phyloP scores from a whole-genome alignment of 129 eudicot genomes.

The Flaveria ramosissima region DNA sequence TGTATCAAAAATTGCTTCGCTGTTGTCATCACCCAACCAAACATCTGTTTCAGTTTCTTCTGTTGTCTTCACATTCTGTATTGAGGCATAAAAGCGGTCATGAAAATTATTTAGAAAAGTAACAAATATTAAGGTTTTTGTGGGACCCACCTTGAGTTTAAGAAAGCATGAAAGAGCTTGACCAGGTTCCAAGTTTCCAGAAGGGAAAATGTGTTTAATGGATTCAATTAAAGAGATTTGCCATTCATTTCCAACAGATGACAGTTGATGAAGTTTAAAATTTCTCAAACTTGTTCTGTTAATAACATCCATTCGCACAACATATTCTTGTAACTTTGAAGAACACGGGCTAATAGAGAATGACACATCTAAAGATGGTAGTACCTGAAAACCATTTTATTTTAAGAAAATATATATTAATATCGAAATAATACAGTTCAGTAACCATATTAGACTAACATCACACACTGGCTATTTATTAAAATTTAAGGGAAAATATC shows the following conservation, averaged over 20 bases:
- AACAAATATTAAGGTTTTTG: neutral
- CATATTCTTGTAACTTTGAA: constrained; percentile 67
- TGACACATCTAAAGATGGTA: constrained; percentile 85
- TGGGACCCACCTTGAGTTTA: constrained; percentile 69
- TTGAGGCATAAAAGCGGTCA: constrained; percentile 17
- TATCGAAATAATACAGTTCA: neutral
- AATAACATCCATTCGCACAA: constrained; percentile 77
- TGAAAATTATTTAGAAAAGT: neutral
- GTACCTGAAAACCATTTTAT: constrained; percentile 49
- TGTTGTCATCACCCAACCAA: constrained; percentile 46
- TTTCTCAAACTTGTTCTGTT: constrained; percentile 69
- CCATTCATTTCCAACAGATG: constrained; percentile 81
- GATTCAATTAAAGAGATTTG: constrained; percentile 74
- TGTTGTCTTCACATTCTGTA: constrained; percentile 52
- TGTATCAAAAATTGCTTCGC: constrained; percentile 53
- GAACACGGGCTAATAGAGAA: constrained; percentile 73
- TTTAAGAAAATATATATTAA: neutral
- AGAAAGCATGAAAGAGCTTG: constrained; percentile 84
- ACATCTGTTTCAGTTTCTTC: constrained; percentile 50
- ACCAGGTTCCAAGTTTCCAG: constrained; percentile 62
- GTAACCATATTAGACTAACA: too few relatives aligned
- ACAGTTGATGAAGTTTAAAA: constrained; percentile 78
- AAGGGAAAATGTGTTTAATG: constrained; percentile 51
- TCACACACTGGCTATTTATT: neutral
- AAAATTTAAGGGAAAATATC: neutral